These are phyloP conservation scores for Rhodofomes roseus DNA, from an alignment of 1,284 basidiomycete genomes.

Conservation along the genomic window DNA sequence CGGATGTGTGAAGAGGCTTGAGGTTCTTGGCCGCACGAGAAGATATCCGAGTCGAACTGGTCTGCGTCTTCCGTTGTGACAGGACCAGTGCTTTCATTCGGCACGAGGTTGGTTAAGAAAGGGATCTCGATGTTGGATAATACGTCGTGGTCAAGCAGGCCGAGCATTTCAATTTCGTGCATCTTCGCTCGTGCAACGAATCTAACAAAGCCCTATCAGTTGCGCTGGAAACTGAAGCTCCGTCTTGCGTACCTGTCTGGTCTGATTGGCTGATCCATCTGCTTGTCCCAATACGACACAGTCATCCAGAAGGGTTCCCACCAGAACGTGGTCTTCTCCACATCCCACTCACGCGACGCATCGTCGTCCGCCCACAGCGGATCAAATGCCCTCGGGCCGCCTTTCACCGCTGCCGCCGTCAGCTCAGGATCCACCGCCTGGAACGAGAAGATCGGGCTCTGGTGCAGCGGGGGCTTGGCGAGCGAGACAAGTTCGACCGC, in stretches of 20 bases:
- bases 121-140: constrained; percentile 84
- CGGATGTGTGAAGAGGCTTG: constrained; percentile 22
- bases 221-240: not conserved
- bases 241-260: constrained; percentile 59
- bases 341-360: constrained; percentile 26
- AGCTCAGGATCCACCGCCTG: constrained; percentile 48
- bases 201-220: constrained; percentile 33
- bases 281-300: constrained; percentile 80
- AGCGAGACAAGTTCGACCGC: constrained; percentile 88
- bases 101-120: constrained; percentile 66
- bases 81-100: constrained; percentile 79
- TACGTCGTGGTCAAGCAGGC: constrained; percentile 85
- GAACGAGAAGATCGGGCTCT: constrained; percentile 88
- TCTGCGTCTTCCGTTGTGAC: constrained; percentile 57
- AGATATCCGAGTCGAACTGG: constrained; percentile 67
- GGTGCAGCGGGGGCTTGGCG: constrained; percentile 90
- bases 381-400: constrained; percentile 55
- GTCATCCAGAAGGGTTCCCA: constrained; percentile 87
- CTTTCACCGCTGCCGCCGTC: constrained; percentile 40
- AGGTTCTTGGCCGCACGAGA: constrained; percentile 44
- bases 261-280: constrained; percentile 85
- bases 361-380: constrained; percentile 81
- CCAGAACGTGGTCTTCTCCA: constrained; percentile 62
- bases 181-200: constrained; percentile 91
- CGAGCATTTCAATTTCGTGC: constrained; percentile 93